Conservation (phyloP, 768 basidiomycete species). For the Boletus sp. region DNA sequence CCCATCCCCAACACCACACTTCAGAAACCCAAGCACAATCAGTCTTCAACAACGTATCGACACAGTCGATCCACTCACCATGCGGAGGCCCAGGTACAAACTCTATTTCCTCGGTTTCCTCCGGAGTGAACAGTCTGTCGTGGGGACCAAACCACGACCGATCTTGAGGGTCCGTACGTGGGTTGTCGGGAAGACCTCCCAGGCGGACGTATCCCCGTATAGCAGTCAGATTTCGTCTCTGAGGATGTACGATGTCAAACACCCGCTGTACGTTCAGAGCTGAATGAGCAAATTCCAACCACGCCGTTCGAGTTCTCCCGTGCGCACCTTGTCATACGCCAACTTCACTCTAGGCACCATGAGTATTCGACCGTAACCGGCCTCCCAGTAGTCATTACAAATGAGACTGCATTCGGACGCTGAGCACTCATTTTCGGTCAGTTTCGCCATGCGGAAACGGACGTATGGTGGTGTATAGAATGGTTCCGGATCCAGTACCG, state of each 20-base stretch:
- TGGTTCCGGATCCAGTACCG: slow-evolving; percentile 91
- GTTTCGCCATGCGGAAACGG: slow-evolving; percentile 91
- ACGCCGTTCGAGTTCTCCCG: background rate
- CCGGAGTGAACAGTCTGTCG: slow-evolving; percentile 86
- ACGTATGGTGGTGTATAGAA: slow-evolving; percentile 91
- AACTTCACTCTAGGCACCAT: slow-evolving; percentile 98
- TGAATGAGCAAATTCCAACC: slow-evolving; percentile 1
- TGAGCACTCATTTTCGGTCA: slow-evolving; percentile 87
- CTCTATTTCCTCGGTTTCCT: slow-evolving; percentile 73
- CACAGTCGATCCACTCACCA: slow-evolving; percentile 44
- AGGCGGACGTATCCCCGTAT: slow-evolving; percentile 91
- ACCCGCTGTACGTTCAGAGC: slow-evolving; percentile 60
- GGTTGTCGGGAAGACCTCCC: slow-evolving; percentile 97
- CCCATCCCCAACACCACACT: slow-evolving; percentile 99
- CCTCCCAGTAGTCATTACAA: slow-evolving; percentile 98
- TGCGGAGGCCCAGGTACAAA: slow-evolving; percentile 82
- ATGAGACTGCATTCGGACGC: slow-evolving; percentile 95
- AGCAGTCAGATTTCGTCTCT: slow-evolving; percentile 87
- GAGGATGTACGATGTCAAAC: slow-evolving; percentile 91
- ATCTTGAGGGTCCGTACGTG: slow-evolving; percentile 95
- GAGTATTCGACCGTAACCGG: slow-evolving; percentile 93
- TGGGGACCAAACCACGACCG: slow-evolving; percentile 98
- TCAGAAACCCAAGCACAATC: slow-evolving; percentile 4
- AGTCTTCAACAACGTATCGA: background rate
- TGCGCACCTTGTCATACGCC: slow-evolving; percentile 82